phyloP scores from a whole-genome alignment of 2,329 filamentous ascomycete species.

The Aspergillus felis region DNA sequence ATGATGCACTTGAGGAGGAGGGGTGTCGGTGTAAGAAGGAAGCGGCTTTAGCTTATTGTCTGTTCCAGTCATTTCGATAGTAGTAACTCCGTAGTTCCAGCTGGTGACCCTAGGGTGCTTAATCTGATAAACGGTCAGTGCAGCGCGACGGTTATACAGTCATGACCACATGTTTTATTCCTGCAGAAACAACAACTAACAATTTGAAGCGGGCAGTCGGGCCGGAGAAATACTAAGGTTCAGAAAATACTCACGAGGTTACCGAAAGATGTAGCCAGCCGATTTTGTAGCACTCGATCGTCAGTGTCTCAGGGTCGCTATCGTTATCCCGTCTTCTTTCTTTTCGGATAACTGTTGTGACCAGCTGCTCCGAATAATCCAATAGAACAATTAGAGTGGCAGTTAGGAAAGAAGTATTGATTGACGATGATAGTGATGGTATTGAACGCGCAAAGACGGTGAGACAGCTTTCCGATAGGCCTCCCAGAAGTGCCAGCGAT shows the following conservation, averaged over 20 bases:
- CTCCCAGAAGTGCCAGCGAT: not conserved
- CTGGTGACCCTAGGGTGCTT: constrained; percentile 15
- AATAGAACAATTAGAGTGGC: too few species aligned
- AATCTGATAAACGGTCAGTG: constrained; percentile 14
- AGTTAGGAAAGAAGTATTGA: not conserved
- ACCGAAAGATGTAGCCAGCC: constrained; percentile 11
- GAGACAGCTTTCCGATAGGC: not conserved
- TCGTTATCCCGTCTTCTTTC: not conserved
- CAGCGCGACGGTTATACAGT: constrained; percentile 17
- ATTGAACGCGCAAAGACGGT: not conserved
- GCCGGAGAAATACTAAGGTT: not conserved
- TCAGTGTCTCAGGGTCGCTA: not conserved
- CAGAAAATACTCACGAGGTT: not conserved
- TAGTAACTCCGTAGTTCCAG: constrained; percentile 15
- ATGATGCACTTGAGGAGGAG: constrained; percentile 22
- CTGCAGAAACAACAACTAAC: constrained; percentile 1
- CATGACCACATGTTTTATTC: constrained; percentile 19
- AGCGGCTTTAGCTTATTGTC: constrained; percentile 24
- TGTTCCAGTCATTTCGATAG: constrained; percentile 23
- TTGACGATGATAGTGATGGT: not conserved
- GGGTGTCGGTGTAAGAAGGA: constrained; percentile 18
- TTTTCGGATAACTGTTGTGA: not conserved
- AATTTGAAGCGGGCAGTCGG: not conserved
- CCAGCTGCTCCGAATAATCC: too few species aligned
- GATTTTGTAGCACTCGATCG: not conserved